Evolutionary conservation across 495 filamentous ascomycete species (phyloP).

Genomic region (Aspergillus diversus): DNA sequence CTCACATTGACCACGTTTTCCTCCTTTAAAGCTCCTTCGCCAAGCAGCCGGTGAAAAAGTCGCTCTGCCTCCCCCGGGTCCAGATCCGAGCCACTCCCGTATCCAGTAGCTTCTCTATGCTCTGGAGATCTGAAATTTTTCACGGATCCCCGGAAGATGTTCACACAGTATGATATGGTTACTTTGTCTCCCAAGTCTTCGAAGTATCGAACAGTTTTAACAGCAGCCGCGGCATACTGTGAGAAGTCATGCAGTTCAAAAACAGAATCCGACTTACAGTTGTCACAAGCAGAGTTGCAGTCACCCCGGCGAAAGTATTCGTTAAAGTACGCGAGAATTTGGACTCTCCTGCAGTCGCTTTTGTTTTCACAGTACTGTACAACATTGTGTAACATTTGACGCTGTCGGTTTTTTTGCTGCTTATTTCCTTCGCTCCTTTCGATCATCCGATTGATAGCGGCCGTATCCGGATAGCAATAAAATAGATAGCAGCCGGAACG

Average conservation of each 20-base stretch:
- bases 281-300: conserved; percentile 81
- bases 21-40: conserved; percentile 64
- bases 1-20: conserved; percentile 60
- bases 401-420: conserved; percentile 81
- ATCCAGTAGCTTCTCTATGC: conserved; percentile 53
- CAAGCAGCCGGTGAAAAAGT: conserved; percentile 63
- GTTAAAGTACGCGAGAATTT: conserved; percentile 90
- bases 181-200: conserved; percentile 51
- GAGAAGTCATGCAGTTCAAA: conserved; percentile 78
- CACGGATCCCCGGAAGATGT: conserved; percentile 62
- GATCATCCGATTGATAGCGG: conserved; percentile 71
- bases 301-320: conserved; percentile 73
- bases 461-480: conserved; percentile 77
- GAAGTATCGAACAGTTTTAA: conserved; percentile 64
- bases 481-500: conserved; percentile 88
- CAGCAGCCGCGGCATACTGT: conserved; percentile 66
- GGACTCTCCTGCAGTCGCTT: conserved; percentile 80
- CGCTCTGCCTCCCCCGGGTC: conserved; percentile 66
- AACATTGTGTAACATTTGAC: conserved; percentile 81
- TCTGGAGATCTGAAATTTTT: conserved; percentile 51
- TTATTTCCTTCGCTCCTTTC: conserved; percentile 69
- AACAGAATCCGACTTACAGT: conserved; percentile 70
- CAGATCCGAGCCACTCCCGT: conserved; percentile 58
- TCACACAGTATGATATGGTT: conserved; percentile 58
- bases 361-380: conserved; percentile 86